Percentiles rank a stretch among this genome's conserved stretches.
phyloP scores from a whole-genome alignment of 148 eudicot species.

The Rheum nobile region DNA sequence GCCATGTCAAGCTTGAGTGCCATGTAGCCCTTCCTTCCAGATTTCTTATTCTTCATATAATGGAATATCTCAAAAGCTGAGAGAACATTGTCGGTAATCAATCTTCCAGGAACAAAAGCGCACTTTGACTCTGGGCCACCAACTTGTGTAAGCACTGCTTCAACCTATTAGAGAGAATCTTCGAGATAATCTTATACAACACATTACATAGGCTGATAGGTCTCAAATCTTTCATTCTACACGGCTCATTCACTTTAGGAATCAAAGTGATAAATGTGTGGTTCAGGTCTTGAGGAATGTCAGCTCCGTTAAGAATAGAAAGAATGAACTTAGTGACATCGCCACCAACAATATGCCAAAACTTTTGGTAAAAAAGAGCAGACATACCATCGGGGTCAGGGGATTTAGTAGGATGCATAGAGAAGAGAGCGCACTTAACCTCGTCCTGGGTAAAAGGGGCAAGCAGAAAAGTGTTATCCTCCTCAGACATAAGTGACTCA shows the following conservation, averaged over 20 bases:
- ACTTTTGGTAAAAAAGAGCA: too few species aligned
- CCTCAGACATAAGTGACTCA: too few species aligned
- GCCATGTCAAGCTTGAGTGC: not conserved
- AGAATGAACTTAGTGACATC: not conserved
- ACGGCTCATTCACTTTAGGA: not conserved
- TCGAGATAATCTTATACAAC: not conserved
- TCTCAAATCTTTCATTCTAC: not conserved
- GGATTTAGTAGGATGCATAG: not conserved
- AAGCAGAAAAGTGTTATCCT: too few species aligned
- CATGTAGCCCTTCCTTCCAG: not conserved
- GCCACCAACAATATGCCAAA: not conserved
- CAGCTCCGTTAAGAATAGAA: too few species aligned
- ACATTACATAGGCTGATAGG: not conserved
- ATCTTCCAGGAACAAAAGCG: conserved; percentile 1
- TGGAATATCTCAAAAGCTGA: not conserved
- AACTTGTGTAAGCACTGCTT: not conserved
- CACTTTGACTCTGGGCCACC: not conserved
- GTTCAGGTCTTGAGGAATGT: not conserved
- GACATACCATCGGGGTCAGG: not conserved
- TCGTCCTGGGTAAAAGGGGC: not conserved
- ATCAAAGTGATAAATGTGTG: not conserved
- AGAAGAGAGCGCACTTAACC: not conserved
- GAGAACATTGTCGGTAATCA: not conserved
- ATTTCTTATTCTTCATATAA: not conserved
- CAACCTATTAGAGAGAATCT: not conserved